phyloP scores from a whole-genome alignment of 805 yeast genomes.

The Candida ponderosae region DNA sequence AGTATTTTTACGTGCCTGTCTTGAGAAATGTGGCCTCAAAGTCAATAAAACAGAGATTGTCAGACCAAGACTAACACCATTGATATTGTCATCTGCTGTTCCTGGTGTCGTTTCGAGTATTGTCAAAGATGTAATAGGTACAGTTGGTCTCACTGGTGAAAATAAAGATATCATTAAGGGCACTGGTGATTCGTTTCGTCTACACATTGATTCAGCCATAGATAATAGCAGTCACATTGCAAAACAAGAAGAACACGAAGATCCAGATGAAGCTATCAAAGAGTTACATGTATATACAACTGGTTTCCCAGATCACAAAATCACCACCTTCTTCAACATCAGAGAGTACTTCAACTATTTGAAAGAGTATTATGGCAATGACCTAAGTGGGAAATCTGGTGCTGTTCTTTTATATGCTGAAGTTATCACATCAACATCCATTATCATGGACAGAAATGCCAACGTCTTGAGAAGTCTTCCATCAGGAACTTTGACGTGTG shows the following conservation, averaged over 20 bases:
- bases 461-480: slow-evolving; percentile 53
- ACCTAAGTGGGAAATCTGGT: slow-evolving; percentile 40
- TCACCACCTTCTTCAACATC: slow-evolving; percentile 72
- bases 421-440: slow-evolving; percentile 82
- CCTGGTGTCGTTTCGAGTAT: slow-evolving; percentile 24
- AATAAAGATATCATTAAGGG: slow-evolving; percentile 39
- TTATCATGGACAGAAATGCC: slow-evolving; percentile 69
- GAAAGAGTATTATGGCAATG: slow-evolving; percentile 21
- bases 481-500: slow-evolving; percentile 57
- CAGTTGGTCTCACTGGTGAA: slow-evolving; percentile 27
- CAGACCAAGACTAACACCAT: slow-evolving; percentile 65
- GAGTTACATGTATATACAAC: slow-evolving; percentile 42
- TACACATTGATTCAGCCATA: slow-evolving; percentile 32
- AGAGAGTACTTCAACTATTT: slow-evolving; percentile 42
- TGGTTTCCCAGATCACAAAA: slow-evolving; percentile 37
- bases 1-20: slow-evolving; percentile 46
- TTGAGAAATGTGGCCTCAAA: slow-evolving; percentile 55
- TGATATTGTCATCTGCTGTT: slow-evolving; percentile 40
- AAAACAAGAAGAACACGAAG: slow-evolving; percentile 33
- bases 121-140: slow-evolving; percentile 20
- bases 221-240: slow-evolving; percentile 12
- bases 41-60: slow-evolving; percentile 47
- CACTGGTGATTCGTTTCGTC: slow-evolving; percentile 45
- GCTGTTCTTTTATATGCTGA: slow-evolving; percentile 68
- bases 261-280: slow-evolving; percentile 49